Base-by-base conservation (phyloP, 2,329 filamentous ascomycete species). In the Aspergillus nomiae region DNA sequence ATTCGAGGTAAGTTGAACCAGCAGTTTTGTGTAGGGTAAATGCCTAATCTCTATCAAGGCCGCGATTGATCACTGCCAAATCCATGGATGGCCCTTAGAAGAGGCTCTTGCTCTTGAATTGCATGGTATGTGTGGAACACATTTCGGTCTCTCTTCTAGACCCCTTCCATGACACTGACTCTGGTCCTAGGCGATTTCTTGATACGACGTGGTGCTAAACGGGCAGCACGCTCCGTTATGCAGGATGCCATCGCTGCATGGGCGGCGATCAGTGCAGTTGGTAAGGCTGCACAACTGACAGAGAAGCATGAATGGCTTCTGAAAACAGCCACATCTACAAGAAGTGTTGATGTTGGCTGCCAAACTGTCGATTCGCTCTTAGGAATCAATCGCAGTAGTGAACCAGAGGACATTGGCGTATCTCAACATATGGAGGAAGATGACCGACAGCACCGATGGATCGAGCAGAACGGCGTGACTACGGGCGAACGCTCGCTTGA, bases 271-370 rank as follows among this genome's bases (percentile, higher is more conserved):
- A 84, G 85, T 43, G 87, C 87, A 1, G 78, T 77, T 63, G 87
- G 87, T 11, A 89, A 89, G 71, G 84, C 84, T 3, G 77, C 82
- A 34, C 85, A 89, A 50, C 74, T 89, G 9, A 75, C 81, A 2
- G 81, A 84, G 61, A 88, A 87, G 66, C 86, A 87, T 64, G 86
- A 87, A 67, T 88, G 84, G 80, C 71, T 89, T n/a, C 75, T 89
- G 32, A 84, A 83, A 64, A 85, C 84, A 12, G 84, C 83, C 3
- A 80, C 81, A 2, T 82, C 81, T 3, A 77, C 84, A 10, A 80
- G 81, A 38, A 84, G 79, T 3, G 79, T 82, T 56, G 86, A 89
- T 69, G 81, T 79, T 24, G 83, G 78, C 12, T 86, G 85, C 26
- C 87, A 90, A 72, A 89, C 86, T 0, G 79, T 80, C 34, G 78